Conservation (phyloP, 139 green algal species). For the Monoraphidium neglectum region DNA sequence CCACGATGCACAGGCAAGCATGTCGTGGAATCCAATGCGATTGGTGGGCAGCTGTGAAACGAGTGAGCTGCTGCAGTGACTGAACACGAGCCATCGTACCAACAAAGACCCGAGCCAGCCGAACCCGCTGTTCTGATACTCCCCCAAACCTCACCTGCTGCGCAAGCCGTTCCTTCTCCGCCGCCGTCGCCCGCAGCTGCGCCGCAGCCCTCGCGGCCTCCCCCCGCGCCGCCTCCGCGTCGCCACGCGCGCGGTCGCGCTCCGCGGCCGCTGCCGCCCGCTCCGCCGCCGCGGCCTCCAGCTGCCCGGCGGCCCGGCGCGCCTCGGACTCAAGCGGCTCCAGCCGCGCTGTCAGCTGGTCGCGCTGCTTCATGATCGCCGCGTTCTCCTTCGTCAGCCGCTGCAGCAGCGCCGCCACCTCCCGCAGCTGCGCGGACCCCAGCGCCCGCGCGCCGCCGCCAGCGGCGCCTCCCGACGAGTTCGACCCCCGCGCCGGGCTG, state of each 20-base stretch:
- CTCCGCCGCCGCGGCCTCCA: neutral
- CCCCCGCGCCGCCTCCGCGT: slow-evolving; percentile 6
- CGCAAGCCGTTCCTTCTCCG: too few species aligned
- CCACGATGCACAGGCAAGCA: too few species aligned
- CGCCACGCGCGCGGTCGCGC: neutral
- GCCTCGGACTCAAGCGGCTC: slow-evolving; percentile 2
- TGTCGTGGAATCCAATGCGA: too few species aligned
- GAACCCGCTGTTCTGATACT: too few species aligned
- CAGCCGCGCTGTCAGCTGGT: slow-evolving; percentile 3
- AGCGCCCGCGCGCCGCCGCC: neutral
- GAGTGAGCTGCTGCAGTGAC: too few species aligned
- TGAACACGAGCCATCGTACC: too few species aligned
- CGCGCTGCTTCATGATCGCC: neutral
- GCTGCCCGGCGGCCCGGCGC: neutral
- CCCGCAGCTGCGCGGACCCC: slow-evolving; percentile 9
- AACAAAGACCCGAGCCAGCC: too few species aligned
- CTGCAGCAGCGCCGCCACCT: slow-evolving; percentile 25
- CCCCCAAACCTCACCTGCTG: too few species aligned
- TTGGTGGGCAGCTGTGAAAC: too few species aligned
- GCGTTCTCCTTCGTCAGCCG: slow-evolving; percentile 26
- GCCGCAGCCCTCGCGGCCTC: neutral
- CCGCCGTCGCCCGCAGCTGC: neutral
- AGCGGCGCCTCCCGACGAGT: neutral
- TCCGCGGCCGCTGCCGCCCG: neutral
- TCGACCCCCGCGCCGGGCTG: neutral